phyloP scores from a whole-genome alignment of 192 early-diverging fungal genomes.

The Podila verticillata region DNA sequence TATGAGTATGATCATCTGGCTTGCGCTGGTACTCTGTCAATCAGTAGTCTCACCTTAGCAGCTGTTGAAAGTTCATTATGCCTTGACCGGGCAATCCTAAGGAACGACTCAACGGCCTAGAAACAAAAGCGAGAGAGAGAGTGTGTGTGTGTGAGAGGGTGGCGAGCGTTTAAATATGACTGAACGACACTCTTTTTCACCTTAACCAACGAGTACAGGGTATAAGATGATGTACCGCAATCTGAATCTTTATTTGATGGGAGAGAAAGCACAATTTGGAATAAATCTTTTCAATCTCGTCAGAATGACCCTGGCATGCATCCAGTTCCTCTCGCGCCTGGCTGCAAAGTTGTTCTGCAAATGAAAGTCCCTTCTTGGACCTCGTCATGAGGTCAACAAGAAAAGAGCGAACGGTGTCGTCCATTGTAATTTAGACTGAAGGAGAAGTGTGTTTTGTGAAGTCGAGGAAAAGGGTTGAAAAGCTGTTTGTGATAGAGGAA shows the following conservation, averaged over 20 bases:
- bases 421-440: conserved; percentile 15
- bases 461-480: background rate
- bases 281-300: conserved; percentile 49
- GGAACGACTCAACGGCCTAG: conserved; percentile 36
- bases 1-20: too few species aligned
- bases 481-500: background rate
- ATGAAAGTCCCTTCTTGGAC: conserved; percentile 45
- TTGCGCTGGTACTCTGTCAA: too few species aligned
- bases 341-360: conserved; percentile 44
- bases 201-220: too few species aligned
- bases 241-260: conserved; percentile 43
- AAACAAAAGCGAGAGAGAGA: background rate
- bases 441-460: background rate
- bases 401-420: conserved; percentile 36
- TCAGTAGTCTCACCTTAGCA: conserved; percentile 19
- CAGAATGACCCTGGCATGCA: conserved; percentile 39
- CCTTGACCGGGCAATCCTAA: conserved; percentile 24
- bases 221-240: conserved; percentile 10
- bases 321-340: conserved; percentile 43
- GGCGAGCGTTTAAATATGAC: background rate
- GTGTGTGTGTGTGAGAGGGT: too few species aligned
- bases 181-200: too few species aligned
- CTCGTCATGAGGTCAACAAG: conserved; percentile 42
- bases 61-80: conserved; percentile 18
- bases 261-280: conserved; percentile 49